Evolutionary conservation across 2,329 filamentous ascomycete genomes (phyloP).

Genomic region (Fusarium secorum): DNA sequence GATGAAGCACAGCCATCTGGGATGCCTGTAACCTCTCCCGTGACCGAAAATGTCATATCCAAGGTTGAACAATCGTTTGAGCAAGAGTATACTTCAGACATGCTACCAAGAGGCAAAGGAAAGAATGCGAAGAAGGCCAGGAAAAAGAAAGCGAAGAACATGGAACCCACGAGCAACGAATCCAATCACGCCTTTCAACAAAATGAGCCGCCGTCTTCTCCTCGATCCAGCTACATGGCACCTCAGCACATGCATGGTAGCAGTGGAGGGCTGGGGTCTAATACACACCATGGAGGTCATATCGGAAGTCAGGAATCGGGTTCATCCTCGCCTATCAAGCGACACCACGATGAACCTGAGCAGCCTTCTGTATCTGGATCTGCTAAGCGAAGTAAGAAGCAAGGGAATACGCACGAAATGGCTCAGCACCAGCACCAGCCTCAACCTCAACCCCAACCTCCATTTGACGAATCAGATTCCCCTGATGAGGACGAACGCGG

Average conservation of each 20-base stretch:
- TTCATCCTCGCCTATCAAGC: slow-evolving; percentile 17
- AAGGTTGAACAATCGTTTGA: neutral
- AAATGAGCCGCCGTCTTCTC: neutral
- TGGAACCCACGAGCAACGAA: neutral
- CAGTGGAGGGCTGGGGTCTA: neutral
- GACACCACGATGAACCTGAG: slow-evolving; percentile 19
- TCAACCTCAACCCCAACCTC: neutral
- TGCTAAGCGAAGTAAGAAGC: slow-evolving; percentile 31
- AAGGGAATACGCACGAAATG: neutral
- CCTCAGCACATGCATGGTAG: neutral
- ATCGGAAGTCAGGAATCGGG: neutral
- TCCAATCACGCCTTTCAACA: neutral
- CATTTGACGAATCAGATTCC: slow-evolving; percentile 11
- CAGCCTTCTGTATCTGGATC: neutral
- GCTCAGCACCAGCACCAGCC: neutral
- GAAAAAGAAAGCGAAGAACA: slow-evolving; percentile 35
- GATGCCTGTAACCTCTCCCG: neutral
- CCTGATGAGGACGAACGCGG: slow-evolving; percentile 16
- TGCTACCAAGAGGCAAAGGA: slow-evolving; percentile 8
- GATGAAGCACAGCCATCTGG: neutral
- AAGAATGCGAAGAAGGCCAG: slow-evolving; percentile 40
- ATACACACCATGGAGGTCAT: no score
- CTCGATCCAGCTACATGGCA: neutral
- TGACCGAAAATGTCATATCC: neutral
- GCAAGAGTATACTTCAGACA: neutral